Evolutionary conservation across 768 basidiomycete genomes (phyloP), one percentile per base, ranked within the genome.

Genomic region (Cubamyces lactineus): DNA sequence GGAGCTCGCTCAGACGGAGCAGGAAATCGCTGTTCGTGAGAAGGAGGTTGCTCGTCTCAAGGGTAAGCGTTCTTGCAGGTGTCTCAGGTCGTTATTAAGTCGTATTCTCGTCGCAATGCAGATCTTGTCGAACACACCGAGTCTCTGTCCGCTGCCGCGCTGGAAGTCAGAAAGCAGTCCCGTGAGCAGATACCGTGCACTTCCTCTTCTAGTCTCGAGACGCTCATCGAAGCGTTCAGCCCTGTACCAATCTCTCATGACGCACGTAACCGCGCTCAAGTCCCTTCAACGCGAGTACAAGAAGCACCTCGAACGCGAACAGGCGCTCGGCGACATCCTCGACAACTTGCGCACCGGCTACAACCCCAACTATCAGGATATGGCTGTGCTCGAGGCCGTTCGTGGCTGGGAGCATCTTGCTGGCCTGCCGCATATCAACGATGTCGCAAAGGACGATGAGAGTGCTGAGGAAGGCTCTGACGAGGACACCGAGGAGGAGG

Each of bases 311-410:
- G 84, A 89, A 61, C 88, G 89, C 53, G 87, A 96, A 70, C 84
- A 84, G 62, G 80, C 86, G 48, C 84, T 99, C 2, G 89, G 88
- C 23, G 84, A 87, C n/a, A 92, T 99, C 53, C 82, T 99, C 6
- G 83, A 87, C 60, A 79, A 87, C 28, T 84, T 99, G 12, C 84
- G 92, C 21, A 83, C 85, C 11, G 88, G 89, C 4, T 98, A 97
- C 77, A 99, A 99, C 73, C 96, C 96, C 16, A 99, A 99, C 74
- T 98, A 98, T 75, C 96, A 98, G 73, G 96, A 99, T 72, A 98
- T 99, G 96, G 95, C 94, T 2, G 96, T 98, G 50, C 84, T 97
- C 28, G 96, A 96, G 67, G 96, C 96, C 17, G 95, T 98, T 16
- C 87, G 94, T 49, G 96, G 95, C 15, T 98, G 92, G 88, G 92